Conservation (phyloP, 257 asterid species). For the Solanum neorickii region DNA sequence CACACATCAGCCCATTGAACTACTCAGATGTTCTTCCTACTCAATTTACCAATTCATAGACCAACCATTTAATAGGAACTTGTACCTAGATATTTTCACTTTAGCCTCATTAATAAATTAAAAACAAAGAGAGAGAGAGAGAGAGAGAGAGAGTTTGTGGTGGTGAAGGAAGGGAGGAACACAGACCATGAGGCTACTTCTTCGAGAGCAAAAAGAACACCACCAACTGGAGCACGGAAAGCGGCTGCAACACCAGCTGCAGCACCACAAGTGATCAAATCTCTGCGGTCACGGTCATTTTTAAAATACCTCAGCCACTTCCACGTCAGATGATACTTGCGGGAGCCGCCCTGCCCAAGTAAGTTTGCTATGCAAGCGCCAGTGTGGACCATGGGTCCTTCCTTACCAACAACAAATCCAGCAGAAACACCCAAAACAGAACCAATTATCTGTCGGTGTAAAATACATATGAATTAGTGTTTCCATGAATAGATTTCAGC, state of each 20-base stretch:
- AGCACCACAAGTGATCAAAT: constrained; percentile 96
- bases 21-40: background rate
- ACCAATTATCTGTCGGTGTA: constrained; percentile 62
- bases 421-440: constrained; percentile 94
- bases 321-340: constrained; percentile 91
- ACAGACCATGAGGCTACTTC: constrained; percentile 96
- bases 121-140: background rate
- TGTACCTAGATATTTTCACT: background rate
- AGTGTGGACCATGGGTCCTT: constrained; percentile 99
- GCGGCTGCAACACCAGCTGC: constrained; percentile 99
- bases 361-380: constrained; percentile 96
- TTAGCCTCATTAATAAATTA: background rate
- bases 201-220: constrained; percentile 97
- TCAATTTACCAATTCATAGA: background rate
- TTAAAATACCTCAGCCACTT: constrained; percentile 85
- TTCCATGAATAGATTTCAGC: background rate
- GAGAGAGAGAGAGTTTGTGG: background rate
- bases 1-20: background rate
- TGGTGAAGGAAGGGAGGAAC: background rate
- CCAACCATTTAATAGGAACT: background rate
- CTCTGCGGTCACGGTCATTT: constrained; percentile 93
- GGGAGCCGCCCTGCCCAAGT: constrained; percentile 99
- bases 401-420: constrained; percentile 97
- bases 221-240: constrained; percentile 99
- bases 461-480: background rate